Evolutionary conservation across 2,329 filamentous ascomycete genomes (phyloP), one percentile per base, ranked within the genome.

Genomic region (Paraconiothyrium brasiliense): DNA sequence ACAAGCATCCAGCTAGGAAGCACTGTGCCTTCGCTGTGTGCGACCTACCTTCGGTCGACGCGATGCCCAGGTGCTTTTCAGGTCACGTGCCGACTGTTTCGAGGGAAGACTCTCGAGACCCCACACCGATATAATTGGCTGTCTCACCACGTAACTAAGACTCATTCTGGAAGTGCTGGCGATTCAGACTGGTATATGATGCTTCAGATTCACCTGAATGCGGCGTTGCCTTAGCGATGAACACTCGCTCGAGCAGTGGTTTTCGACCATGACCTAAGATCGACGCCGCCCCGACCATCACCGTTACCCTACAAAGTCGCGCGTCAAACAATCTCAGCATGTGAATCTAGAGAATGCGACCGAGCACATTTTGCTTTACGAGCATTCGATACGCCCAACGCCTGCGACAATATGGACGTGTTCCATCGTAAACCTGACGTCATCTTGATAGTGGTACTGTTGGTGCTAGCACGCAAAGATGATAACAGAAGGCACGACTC

Each of bases 261-360:
- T 41, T 16, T 41, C 14, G 14, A n/a, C 48, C 27, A 32, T 30
- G 14, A 50, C 11, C 48, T 11, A 16, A 39, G 20, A 52, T 20
- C 34, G 49, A 52, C 34, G 49, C 49, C n/a, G 49, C 32, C 34
- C 49, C 24, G 49, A 22, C 49, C 8, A 39, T 39, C 49, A 39
- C 34, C 48, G 10, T 20, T 35, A 16, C 30, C 48, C 6, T 4
- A 11, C 39, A 16, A n/a, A n/a, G 16, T n/a, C 39, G 39, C 14
- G 39, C 20, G 27, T 4, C 35, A 16, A 16, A 7, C 14, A 41
- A 41, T n/a, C 3, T 5, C n/a, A 16, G 7, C 39, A 41, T 41
- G 39, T 41, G 39, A 41, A 20, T 41, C n/a, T 3, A 14, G n/a
- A 16, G 5, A 39, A 41, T 9, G 7, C 2, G 39, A 41, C 39